These are phyloP conservation scores for Ophiostoma sp. DNA, from an alignment of 2,329 filamentous ascomycete species.

Conservation along the genomic window DNA sequence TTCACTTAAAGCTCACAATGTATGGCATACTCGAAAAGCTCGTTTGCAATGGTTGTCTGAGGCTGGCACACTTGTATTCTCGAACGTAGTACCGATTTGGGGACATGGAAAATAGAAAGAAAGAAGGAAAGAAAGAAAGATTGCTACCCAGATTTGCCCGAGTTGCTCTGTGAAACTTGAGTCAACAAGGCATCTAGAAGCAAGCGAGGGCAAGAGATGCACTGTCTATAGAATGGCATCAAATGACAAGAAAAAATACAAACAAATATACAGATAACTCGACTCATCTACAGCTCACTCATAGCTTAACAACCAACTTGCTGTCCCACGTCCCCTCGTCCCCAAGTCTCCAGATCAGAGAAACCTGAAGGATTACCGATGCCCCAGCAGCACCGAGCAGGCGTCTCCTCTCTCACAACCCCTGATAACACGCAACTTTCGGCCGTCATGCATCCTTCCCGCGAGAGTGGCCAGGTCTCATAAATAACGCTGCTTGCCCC, in stretches of 20 bases:
- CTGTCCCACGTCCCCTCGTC: neutral
- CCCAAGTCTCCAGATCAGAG: neutral
- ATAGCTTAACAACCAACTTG: neutral
- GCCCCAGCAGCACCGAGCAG: neutral
- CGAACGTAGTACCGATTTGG: neutral
- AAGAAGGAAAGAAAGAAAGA: neutral
- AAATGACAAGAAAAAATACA: neutral
- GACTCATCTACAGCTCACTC: neutral
- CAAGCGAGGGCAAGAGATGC: neutral
- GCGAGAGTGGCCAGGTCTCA: neutral
- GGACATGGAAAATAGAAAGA: neutral
- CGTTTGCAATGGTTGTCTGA: neutral
- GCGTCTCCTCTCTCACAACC: neutral
- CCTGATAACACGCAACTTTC: conserved; percentile 19
- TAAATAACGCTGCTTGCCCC: conserved; percentile 6
- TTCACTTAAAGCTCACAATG: neutral
- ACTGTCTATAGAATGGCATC: neutral
- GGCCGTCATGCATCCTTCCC: conserved; percentile 18
- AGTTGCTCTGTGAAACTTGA: neutral
- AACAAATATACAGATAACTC: neutral
- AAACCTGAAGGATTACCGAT: neutral
- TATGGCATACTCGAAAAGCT: neutral
- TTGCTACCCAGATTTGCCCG: neutral
- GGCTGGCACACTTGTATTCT: neutral
- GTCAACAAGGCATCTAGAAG: neutral